Evolutionary conservation across 345 rosid genomes (phyloP), one percentile per base, ranked within the genome.

Genomic region (Euphorbia lathyris): DNA sequence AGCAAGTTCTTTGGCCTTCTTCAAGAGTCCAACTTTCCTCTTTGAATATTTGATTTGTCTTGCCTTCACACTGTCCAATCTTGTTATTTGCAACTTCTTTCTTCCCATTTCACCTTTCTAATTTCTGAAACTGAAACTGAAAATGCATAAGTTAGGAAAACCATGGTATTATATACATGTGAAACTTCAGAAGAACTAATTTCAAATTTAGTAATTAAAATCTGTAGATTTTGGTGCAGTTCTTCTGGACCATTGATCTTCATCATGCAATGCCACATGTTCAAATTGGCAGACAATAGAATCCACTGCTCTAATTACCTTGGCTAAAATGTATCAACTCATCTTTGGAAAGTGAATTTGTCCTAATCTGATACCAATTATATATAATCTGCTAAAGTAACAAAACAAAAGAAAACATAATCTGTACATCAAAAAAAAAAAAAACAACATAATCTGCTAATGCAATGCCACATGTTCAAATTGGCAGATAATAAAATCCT

Each of bases 11-110:
- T 72, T 73, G 0, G 82, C 87, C 17, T 82, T 83, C 65, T 87
- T 85, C 0, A 85, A 17, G 23, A 85, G 1, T 0, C 89, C 79
- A 0, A 32, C 22, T 51, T 79, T 87, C 1, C 87, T 70, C 82
- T 85, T 85, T n/a, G 87, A 83, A 13, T 63, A 87, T 58, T 78
- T 85, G 20, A 45, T 62, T 0, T 82, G 82, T 67, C 85, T 83
- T 4, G 69, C 86, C 65, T 79, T 78, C 1, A 0, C 0, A 1
- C 16, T 59, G 5, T 78, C 81, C 60, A 85, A 2, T 52, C 43
- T 80, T 58, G 26, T 17, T 8, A 85, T 55, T 26, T 22, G 64
- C 50, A 82, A 9, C 68, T 73, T 87, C 25, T 63, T 80, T 2
- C 82, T 85, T 20, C 79, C 83, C 85, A 84, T 86, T 8, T 17